Conservation (phyloP, 108 stramenopile genomes). For the Skeletonema costatum region DNA sequence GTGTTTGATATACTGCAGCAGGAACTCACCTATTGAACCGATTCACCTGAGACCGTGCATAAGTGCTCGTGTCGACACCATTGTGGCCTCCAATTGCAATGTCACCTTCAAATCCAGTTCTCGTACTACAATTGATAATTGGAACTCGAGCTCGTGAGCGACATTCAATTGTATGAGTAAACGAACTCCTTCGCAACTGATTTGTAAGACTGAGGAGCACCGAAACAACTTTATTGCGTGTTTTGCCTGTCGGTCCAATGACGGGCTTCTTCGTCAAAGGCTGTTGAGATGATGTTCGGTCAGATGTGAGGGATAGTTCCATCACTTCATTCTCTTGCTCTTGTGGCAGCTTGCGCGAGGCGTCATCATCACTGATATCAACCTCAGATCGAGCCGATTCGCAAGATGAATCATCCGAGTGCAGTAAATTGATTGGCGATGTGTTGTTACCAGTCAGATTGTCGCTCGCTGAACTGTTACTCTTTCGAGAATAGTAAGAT, state of each 20-base stretch:
- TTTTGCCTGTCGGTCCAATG: conserved; percentile 58
- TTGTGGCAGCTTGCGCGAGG: neutral
- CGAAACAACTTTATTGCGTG: conserved; percentile 47
- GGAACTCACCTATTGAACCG: conserved; percentile 66
- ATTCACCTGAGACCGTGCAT: conserved; percentile 56
- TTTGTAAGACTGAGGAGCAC: conserved; percentile 48
- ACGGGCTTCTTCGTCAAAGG: conserved; percentile 10
- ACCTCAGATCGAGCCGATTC: neutral
- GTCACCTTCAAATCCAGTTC: conserved; percentile 78
- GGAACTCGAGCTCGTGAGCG: conserved; percentile 67
- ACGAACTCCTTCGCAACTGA: conserved; percentile 37
- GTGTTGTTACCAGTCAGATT: neutral
- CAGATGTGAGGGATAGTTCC: conserved; percentile 39
- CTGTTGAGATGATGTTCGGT: neutral
- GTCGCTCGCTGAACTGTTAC: neutral
- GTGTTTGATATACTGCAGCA: neutral
- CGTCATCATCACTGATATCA: conserved; percentile 7
- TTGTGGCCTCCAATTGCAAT: conserved; percentile 84
- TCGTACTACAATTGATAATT: conserved; percentile 73
- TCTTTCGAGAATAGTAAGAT: conserved; percentile 29
- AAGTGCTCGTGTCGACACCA: conserved; percentile 76
- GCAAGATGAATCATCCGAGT: conserved; percentile 5
- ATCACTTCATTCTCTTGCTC: conserved; percentile 18
- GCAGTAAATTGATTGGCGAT: conserved; percentile 12
- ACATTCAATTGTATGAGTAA: conserved; percentile 53